A percentile compares a stretch with the other conserved stretches of the same genome.
These are phyloP conservation scores for Flaveria brownii DNA, from an alignment of 129 eudicot genomes.

Conservation along the genomic window DNA sequence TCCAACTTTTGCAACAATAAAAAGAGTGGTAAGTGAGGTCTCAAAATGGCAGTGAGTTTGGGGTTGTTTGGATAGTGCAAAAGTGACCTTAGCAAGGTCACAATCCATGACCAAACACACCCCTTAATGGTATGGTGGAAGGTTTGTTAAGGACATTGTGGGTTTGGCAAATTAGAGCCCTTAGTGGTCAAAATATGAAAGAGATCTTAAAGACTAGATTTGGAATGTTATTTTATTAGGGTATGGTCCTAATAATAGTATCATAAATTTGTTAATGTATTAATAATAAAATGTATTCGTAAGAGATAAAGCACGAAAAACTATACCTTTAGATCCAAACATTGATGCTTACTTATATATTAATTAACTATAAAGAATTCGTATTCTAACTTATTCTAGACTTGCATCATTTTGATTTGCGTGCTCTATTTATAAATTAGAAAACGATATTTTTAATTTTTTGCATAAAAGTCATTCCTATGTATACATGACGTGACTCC, in stretches of 20 bases:
- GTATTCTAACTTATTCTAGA: too few relatives aligned
- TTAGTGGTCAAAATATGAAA: constrained; percentile 25
- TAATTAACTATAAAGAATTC: too few relatives aligned
- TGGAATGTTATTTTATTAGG: constrained; percentile 29
- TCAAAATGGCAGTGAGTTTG: constrained; percentile 29
- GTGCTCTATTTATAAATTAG: not conserved
- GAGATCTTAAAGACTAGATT: constrained; percentile 33
- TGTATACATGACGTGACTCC: not conserved
- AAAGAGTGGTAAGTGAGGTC: constrained; percentile 41
- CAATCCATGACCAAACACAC: constrained; percentile 39
- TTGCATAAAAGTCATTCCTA: not conserved
- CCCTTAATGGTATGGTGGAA: constrained; percentile 25
- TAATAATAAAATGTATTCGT: not conserved
- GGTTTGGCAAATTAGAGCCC: constrained; percentile 35
- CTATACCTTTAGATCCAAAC: not conserved
- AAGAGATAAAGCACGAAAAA: not conserved
- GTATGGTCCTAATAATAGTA: constrained; percentile 1
- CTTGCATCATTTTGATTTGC: not conserved
- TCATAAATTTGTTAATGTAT: not conserved
- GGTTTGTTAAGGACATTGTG: constrained; percentile 37
- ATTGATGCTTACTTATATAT: not conserved
- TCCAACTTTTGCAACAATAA: constrained; percentile 35
- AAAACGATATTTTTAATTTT: not conserved
- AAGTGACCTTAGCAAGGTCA: constrained; percentile 33
- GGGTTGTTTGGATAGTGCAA: constrained; percentile 35